Evolutionary conservation across 164 flowering plant species (phyloP), one percentile per base, ranked within the genome.

Genomic region (Hamamelis virginiana): DNA sequence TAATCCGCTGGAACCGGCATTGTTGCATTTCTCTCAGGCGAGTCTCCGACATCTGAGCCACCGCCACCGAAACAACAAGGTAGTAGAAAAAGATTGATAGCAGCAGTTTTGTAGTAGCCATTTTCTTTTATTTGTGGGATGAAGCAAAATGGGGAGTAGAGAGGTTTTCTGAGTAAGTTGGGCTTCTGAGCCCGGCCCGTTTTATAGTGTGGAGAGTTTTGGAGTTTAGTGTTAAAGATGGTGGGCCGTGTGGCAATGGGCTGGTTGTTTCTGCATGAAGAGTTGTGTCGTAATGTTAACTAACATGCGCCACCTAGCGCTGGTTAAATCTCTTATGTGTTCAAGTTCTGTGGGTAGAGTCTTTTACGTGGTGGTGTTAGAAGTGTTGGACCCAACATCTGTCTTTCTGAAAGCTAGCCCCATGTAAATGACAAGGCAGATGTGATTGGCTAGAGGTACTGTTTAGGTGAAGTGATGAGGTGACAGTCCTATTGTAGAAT

Each of bases 1-100:
- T 11, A 4, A 82, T 55, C 18, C 60, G 69, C 27, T 78, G 58
- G 38, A 82, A 21, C 16, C 79, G 61, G 80, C 86, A 78, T 48
- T 76, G 79, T 33, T 65, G 74, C 12, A 73, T 55, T 11, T 59
- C 43, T 23, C 62, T 73, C 55, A 74, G 72, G n/a, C 70, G 28
- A 5, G 28, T 44, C 38, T 56, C 4, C 4, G 62, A 9, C 25
- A 11, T 60, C 9, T 44, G 73, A 12, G 53, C 0, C 1, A 59
- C 55, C 1, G 71, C 41, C 5, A 33, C 62, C 12, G 77, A 28
- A 9, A 71, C 62, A 25, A 72, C 41, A 11, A 75, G 62, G 28
- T 50, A 75, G 28, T 50, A 75, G 25, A 80, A 44, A 19, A 48
- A 67, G 3, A 80, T 23, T 28, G 78, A 66, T 10, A 75, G 48